Percentiles rank a stretch among this genome's conserved stretches.
Evolutionary conservation across 2,329 filamentous ascomycete species (phyloP).

Genomic region (Microdochium trichocladiopsis): DNA sequence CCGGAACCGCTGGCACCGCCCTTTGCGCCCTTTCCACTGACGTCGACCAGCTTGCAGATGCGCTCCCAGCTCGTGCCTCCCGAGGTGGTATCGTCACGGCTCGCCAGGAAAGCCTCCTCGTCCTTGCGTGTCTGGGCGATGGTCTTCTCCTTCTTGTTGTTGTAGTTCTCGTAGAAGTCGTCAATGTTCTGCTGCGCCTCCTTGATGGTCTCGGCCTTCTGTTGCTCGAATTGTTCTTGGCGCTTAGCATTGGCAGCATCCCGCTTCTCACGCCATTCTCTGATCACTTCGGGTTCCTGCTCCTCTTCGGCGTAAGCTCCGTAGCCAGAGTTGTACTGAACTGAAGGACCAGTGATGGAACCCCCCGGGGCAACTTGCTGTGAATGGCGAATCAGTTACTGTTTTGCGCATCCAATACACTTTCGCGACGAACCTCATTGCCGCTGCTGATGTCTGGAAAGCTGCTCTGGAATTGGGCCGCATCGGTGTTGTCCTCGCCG

Average conservation of each 20-base stretch:
- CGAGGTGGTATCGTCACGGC: conserved; percentile 84
- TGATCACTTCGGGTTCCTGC: conserved; percentile 82
- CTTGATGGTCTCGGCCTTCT: conserved; percentile 79
- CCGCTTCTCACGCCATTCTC: conserved; percentile 86
- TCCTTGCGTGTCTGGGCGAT: conserved; percentile 84
- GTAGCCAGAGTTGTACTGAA: conserved; percentile 56
- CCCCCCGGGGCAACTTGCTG: conserved; percentile 69
- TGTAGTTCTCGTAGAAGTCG: conserved; percentile 99
- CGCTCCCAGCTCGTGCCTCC: conserved; percentile 98
- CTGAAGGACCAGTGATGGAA: conserved; percentile 69
- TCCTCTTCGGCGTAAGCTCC: conserved; percentile 55
- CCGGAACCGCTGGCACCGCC: conserved; percentile 85
- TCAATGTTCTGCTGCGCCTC: conserved; percentile 93
- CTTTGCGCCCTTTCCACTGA: conserved; percentile 85
- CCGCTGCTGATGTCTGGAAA: conserved; percentile 70
- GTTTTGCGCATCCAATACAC: not conserved
- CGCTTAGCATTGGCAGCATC: conserved; percentile 78
- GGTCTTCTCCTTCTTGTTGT: conserved; percentile 93
- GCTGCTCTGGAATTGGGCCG: conserved; percentile 68
- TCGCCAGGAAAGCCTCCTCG: conserved; percentile 85
- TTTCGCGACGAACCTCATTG: conserved; percentile 54
- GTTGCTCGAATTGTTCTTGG: conserved; percentile 72
- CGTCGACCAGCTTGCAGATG: conserved; percentile 93
- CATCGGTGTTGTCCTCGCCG: conserved; percentile 37
- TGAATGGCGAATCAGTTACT: conserved; percentile 2